These are phyloP conservation scores for Discostella stelligera DNA, from an alignment of 352 stramenopile genomes.

Conservation along the genomic window DNA sequence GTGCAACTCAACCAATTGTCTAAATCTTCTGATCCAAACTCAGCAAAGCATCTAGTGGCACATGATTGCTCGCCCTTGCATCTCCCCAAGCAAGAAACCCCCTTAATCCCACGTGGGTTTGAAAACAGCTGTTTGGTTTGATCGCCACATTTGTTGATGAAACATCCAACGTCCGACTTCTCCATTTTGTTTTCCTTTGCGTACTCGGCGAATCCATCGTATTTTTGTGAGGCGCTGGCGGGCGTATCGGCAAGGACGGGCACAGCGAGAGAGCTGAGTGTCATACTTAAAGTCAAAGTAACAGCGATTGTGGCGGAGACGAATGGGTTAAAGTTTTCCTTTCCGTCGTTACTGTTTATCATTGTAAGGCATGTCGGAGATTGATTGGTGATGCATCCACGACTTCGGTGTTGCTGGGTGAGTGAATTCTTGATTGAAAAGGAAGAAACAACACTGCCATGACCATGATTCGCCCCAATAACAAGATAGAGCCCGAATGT, in stretches of 20 bases:
- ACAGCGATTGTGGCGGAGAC: conserved; percentile 12
- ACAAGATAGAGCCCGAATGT: conserved; percentile 5
- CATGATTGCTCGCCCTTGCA: conserved; percentile 81
- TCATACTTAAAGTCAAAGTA: conserved; percentile 9
- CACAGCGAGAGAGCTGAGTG: conserved; percentile 3
- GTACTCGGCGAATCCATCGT: conserved; percentile 81
- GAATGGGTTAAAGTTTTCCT: conserved; percentile 13
- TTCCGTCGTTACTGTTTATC: conserved; percentile 6
- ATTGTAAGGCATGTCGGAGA: conserved; percentile 1
- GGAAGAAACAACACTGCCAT: not conserved
- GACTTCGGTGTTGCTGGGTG: not conserved
- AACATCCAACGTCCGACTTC: conserved; percentile 74
- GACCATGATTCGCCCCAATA: conserved; percentile 1
- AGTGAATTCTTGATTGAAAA: conserved; percentile 10
- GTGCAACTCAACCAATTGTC: conserved; percentile 81
- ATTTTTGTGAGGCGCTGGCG: conserved; percentile 43
- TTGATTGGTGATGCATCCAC: not conserved
- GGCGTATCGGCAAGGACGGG: conserved; percentile 26
- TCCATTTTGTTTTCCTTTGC: conserved; percentile 81
- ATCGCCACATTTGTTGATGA: conserved; percentile 78
- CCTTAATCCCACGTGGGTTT: conserved; percentile 80
- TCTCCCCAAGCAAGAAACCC: conserved; percentile 71
- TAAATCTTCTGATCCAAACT: conserved; percentile 71
- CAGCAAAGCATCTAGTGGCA: conserved; percentile 80
- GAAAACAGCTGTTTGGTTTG: conserved; percentile 73